Evolutionary conservation across 1,284 basidiomycete genomes (phyloP), one percentile per base, ranked within the genome.

Genomic region (Puccinia coronata): DNA sequence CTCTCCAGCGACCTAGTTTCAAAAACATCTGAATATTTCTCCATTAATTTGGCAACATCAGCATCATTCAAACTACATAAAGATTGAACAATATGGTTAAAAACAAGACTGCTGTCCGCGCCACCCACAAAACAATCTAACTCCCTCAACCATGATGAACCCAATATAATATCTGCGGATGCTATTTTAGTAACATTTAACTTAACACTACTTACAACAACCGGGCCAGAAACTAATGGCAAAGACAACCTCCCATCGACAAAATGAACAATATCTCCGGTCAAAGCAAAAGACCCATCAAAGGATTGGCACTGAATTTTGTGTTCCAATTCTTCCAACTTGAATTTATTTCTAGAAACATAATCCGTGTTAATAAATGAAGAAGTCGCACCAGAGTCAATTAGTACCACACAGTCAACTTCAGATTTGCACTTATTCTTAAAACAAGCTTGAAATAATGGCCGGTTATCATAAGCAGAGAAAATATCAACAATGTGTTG

Each of bases 311-410:
- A 49, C 23, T 31, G 28, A 0, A 70, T 43, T 16, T 20, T 5
- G 5, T 14, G 28, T 2, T 1, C 18, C 31, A 47, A 31, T 1
- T 0, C 0, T 2, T 11, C 6, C 20, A 49, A 28, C 0, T 51
- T 23, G 9, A 49, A 34, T 23, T 12, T 2, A 51, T 70, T 49
- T 5, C 28, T 23, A 2, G 12, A 0, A 2, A 20, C 34, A 49
- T 49, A 70, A 14, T 47, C 23, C 6, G 5, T 20, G 41, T 73
- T 31, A 57, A 73, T 57, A 59, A 73, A 73, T 1, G 20, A 55
- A n/a, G 51, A 8, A 2, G 71, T 31, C 34, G 71, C 71, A 57
- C 71, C 71, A 2, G 23, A 73, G 41, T 73, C 71, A 55, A 73
- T 20, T 16, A 73, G 23, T 31, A 34, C 14, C 4, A 31, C n/a